Conservation (phyloP, 2,329 filamentous ascomycete species). For the Sordariomycetes sp. region DNA sequence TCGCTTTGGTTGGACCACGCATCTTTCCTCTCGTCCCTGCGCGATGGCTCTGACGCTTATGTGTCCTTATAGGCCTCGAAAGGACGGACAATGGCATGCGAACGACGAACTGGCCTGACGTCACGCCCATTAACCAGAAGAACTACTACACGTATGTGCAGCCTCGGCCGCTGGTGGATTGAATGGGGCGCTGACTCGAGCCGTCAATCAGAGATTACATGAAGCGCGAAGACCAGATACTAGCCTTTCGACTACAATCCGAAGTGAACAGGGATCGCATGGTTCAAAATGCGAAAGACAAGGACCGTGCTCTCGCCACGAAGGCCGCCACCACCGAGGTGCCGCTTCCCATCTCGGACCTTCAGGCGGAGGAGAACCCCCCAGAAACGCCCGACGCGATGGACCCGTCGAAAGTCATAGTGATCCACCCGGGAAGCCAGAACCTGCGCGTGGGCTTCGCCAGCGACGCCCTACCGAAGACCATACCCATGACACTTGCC, state of each 20-base stretch:
- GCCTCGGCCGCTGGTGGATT: background rate
- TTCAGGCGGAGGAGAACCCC: conserved; percentile 45
- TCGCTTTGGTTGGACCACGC: background rate
- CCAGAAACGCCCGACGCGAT: conserved; percentile 42
- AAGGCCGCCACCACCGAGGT: conserved; percentile 60
- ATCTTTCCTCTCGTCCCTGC: background rate
- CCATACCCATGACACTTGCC: conserved; percentile 86
- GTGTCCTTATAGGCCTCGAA: conserved; percentile 59
- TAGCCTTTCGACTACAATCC: conserved; percentile 77
- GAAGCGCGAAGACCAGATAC: conserved; percentile 93
- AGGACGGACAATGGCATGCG: conserved; percentile 98
- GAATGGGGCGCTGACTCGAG: background rate
- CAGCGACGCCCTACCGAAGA: conserved; percentile 91
- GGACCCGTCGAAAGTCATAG: conserved; percentile 81
- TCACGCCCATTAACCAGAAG: conserved; percentile 94
- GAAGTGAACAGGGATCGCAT: conserved; percentile 79
- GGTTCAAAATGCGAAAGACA: conserved; percentile 77
- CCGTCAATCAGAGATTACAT: conserved; percentile 75
- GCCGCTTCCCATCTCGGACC: conserved; percentile 47
- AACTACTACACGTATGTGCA: conserved; percentile 86
- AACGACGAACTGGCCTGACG: conserved; percentile 84
- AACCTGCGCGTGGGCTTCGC: conserved; percentile 90
- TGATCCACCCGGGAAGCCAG: conserved; percentile 92
- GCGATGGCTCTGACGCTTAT: conserved; percentile 11
- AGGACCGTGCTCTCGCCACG: conserved; percentile 75